Percentiles rank a stretch among this genome's conserved stretches.
These are phyloP conservation scores for Fusarium avenaceum DNA, from an alignment of 2,329 filamentous ascomycete genomes.

Conservation along the genomic window DNA sequence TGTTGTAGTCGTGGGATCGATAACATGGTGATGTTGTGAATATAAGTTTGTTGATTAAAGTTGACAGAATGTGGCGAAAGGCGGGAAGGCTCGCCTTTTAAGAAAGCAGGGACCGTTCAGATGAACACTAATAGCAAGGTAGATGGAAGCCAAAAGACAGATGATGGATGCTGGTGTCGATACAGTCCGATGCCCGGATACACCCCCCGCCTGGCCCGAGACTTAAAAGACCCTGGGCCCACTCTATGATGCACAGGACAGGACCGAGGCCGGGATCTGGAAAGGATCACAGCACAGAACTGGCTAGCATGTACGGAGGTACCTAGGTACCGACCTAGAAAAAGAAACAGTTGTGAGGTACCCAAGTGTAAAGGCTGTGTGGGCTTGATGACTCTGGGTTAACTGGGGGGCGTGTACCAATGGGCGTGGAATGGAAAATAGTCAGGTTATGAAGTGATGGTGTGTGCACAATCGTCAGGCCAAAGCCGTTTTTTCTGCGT, in stretches of 20 bases:
- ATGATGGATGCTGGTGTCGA: slow-evolving; percentile 33
- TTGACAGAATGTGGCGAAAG: slow-evolving; percentile 45
- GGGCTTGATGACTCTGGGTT: slow-evolving; percentile 18
- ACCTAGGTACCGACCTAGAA: slow-evolving; percentile 22
- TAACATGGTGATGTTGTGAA: slow-evolving; percentile 49
- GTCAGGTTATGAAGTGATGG: slow-evolving; percentile 28
- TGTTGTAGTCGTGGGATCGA: slow-evolving; percentile 49
- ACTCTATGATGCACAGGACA: slow-evolving; percentile 41
- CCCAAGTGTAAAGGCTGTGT: slow-evolving; percentile 31
- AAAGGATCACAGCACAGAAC: slow-evolving; percentile 8
- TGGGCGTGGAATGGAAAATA: slow-evolving; percentile 18
- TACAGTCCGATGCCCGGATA: slow-evolving; percentile 4
- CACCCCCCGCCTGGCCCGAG: slow-evolving; percentile 18
- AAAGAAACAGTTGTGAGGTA: slow-evolving; percentile 33
- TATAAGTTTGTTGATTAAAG: slow-evolving; percentile 41
- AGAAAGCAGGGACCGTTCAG: slow-evolving; percentile 32
- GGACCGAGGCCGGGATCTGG: slow-evolving; percentile 21
- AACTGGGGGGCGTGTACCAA: slow-evolving; percentile 9
- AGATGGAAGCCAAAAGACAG: slow-evolving; percentile 42
- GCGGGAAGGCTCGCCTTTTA: slow-evolving; percentile 48
- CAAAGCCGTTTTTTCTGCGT: slow-evolving; percentile 37
- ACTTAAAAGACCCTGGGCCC: slow-evolving; percentile 32
- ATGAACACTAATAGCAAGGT: slow-evolving; percentile 25
- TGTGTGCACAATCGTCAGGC: slow-evolving; percentile 34
- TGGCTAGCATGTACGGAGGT: slow-evolving; percentile 21